A percentile compares a stretch with the other conserved stretches of the same genome.
Conservation (phyloP, 2,329 filamentous ascomycete species). For the Clarireedia hainanense region DNA sequence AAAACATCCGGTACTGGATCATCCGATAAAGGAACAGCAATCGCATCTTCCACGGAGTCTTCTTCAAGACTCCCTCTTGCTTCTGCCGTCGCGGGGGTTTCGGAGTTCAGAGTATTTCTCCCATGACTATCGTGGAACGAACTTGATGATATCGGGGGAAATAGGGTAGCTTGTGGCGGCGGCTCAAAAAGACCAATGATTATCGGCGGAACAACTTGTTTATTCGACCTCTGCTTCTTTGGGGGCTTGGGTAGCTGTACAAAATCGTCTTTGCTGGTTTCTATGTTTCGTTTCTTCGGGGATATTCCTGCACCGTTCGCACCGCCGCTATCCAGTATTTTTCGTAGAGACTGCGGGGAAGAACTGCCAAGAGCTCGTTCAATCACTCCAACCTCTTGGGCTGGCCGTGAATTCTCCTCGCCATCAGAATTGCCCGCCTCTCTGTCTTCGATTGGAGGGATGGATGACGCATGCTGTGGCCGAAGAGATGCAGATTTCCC, state of each 20-base stretch:
- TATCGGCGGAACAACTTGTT: conserved; percentile 53
- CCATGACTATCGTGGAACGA: conserved; percentile 45
- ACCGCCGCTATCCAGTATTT: conserved; percentile 28
- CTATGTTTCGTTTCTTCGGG: conserved; percentile 41
- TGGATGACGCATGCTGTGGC: conserved; percentile 15
- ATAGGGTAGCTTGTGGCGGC: conserved; percentile 49
- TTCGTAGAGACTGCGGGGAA: conserved; percentile 29
- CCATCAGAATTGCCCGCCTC: conserved; percentile 24
- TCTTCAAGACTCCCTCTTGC: conserved; percentile 1
- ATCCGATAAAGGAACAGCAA: neutral
- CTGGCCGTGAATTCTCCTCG: conserved; percentile 9
- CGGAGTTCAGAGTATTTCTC: conserved; percentile 29
- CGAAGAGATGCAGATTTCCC: conserved; percentile 16
- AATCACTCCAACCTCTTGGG: neutral
- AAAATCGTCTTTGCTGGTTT: conserved; percentile 50
- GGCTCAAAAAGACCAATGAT: conserved; percentile 58
- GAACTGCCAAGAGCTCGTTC: conserved; percentile 24
- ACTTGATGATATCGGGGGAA: conserved; percentile 53
- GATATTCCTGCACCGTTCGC: conserved; percentile 18
- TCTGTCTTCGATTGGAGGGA: conserved; percentile 16
- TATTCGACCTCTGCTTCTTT: conserved; percentile 53
- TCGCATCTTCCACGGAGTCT: conserved; percentile 18
- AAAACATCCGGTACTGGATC: conserved; percentile 14
- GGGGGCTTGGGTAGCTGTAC: conserved; percentile 56
- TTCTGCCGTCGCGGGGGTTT: conserved; percentile 16